phyloP scores from a whole-genome alignment of 2,329 filamentous ascomycete genomes.

The Elsinoe ampelina region DNA sequence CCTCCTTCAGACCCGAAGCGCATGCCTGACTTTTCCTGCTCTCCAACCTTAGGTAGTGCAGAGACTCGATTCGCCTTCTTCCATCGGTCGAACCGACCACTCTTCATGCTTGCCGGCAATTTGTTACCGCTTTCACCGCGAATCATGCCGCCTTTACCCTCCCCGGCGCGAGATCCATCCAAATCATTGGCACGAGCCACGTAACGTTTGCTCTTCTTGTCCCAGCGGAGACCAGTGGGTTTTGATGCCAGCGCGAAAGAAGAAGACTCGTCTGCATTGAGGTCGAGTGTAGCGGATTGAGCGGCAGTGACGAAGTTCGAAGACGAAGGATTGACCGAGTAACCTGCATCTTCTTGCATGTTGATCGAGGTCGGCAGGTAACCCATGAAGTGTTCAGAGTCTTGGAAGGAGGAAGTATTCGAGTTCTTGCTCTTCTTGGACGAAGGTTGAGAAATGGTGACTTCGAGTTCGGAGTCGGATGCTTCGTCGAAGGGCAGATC shows the following conservation, averaged over 20 bases:
- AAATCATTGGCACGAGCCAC: conserved; percentile 86
- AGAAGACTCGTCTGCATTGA: conserved; percentile 79
- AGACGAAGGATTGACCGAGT: conserved; percentile 77
- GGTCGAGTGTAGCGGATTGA: conserved; percentile 82
- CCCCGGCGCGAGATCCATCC: conserved; percentile 55
- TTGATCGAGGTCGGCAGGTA: conserved; percentile 78
- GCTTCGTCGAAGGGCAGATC: conserved; percentile 34
- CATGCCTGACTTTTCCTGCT: conserved; percentile 51
- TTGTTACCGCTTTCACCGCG: conserved; percentile 88
- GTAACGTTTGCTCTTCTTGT: conserved; percentile 94
- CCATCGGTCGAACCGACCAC: conserved; percentile 89
- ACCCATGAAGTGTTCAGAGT: conserved; percentile 90
- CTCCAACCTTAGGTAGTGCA: conserved; percentile 70
- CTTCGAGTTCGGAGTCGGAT: conserved; percentile 46
- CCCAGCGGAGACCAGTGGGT: conserved; percentile 71
- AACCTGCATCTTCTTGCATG: conserved; percentile 79
- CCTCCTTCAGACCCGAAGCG: conserved; percentile 30
- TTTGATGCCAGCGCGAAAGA: conserved; percentile 69
- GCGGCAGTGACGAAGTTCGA: conserved; percentile 80
- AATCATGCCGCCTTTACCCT: conserved; percentile 58
- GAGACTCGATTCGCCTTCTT: conserved; percentile 74
- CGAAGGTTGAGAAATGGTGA: conserved; percentile 36
- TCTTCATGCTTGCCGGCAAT: conserved; percentile 88
- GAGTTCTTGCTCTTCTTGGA: conserved; percentile 21
- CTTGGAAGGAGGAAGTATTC: conserved; percentile 53